Evolutionary conservation across 2,329 filamentous ascomycete genomes (phyloP).

Genomic region (Domatiomyces globalis): DNA sequence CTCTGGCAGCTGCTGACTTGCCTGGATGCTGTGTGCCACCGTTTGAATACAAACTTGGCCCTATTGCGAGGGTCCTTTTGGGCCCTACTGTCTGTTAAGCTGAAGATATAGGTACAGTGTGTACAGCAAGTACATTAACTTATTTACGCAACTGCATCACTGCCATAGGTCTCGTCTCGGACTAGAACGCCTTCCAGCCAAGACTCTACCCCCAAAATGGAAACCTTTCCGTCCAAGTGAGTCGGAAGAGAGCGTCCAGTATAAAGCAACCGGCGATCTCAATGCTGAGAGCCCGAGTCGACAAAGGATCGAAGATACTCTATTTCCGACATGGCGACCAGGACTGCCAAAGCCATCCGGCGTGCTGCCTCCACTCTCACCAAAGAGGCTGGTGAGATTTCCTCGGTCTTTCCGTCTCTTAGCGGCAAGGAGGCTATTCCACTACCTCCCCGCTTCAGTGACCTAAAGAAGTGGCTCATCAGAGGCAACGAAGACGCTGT

Average conservation of each 20-base stretch:
- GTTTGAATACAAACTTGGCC: too few relatives aligned
- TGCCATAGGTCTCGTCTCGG: neutral
- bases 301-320: neutral
- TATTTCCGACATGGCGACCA: neutral
- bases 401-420: conserved; percentile 35
- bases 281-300: neutral
- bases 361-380: conserved; percentile 23
- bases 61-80: too few relatives aligned
- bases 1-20: too few relatives aligned
- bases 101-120: neutral
- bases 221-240: neutral
- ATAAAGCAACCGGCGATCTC: neutral
- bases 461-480: conserved; percentile 28
- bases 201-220: neutral
- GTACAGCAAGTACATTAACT: neutral
- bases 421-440: conserved; percentile 30
- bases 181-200: neutral
- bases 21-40: too few relatives aligned
- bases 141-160: neutral
- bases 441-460: conserved; percentile 29
- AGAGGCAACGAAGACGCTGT: conserved; percentile 27
- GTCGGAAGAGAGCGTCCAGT: neutral
- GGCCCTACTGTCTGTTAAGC: neutral
- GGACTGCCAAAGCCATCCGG: neutral
- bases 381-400: conserved; percentile 34